Evolutionary conservation across 1,284 basidiomycete genomes (phyloP), one percentile per base, ranked within the genome.

Genomic region (Cutaneotrichosporon sp.): DNA sequence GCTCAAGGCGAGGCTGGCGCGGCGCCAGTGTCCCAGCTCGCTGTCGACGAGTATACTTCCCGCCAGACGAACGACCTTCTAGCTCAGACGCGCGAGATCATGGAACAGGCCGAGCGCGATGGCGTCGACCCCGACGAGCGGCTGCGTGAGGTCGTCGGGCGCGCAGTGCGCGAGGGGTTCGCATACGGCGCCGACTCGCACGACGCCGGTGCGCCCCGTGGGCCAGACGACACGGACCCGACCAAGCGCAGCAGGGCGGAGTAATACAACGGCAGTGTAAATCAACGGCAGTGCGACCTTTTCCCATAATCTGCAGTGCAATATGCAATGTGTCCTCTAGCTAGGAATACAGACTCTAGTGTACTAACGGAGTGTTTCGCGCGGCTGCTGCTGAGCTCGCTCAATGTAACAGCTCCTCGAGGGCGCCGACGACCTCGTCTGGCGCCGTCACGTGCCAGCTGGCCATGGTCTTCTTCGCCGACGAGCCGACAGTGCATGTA

Each of bases 401-500:
- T 23, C 38, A 14, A 15, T 20, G 41, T 26, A 74, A 54, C 36
- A 74, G 43, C 34, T 54, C 41, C 52, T 73, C 69, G 46, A 74
- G 52, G 20, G 67, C 63, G 21, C 75, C 74, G 33, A 76, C 72
- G 4, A 76, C 66, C 50, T 76, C 73, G 38, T 74, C 72, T 20
- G 76, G 75, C 52, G 68, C 66, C 18, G 87, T 90, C 52, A 93
- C 86, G 75, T 92, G 90, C 88, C 90, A 93, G 43, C 80, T 81
- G 13, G 89, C 90, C 52, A 91, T 77, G 46, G 90, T 93, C 66
- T 87, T 83, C 77, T 93, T 93, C 64, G 83, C 84, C 61, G 84
- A 84, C 58, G 87, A 85, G 0, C 90, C 89, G 20, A 94, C 89
- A 26, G 88, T 87, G 8, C 87, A 90, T 15, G 88, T 87, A 79